These are phyloP conservation scores for Kregervanrija fluxuum DNA, from an alignment of 805 yeast genomes.

Conservation along the genomic window DNA sequence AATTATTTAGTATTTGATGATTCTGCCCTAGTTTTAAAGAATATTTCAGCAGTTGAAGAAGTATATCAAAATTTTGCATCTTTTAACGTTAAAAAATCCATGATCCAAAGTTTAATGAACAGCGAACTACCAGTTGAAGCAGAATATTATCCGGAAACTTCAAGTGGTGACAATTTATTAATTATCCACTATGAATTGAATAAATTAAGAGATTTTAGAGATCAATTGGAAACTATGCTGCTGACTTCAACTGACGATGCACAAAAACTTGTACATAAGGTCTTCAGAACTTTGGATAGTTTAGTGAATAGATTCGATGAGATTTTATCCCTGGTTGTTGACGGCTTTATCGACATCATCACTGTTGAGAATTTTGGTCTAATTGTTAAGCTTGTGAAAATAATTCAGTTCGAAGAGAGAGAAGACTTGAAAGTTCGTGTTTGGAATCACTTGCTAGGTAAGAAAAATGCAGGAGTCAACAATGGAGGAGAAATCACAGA, in stretches of 20 bases:
- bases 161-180: conserved; percentile 49
- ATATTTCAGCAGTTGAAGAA: conserved; percentile 60
- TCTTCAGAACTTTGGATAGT: conserved; percentile 42
- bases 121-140: conserved; percentile 26
- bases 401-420: conserved; percentile 72
- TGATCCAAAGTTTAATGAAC: conserved; percentile 48
- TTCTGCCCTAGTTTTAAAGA: conserved; percentile 62
- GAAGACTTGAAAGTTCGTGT: conserved; percentile 56
- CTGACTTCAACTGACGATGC: conserved; percentile 47
- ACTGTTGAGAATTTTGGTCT: conserved; percentile 62
- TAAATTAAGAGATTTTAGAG: conserved; percentile 69
- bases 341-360: conserved; percentile 56
- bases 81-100: conserved; percentile 43
- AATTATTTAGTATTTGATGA: conserved; percentile 64
- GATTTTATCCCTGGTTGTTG: conserved; percentile 57
- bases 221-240: conserved; percentile 58
- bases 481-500: too few species aligned
- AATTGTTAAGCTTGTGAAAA: conserved; percentile 64
- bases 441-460: conserved; percentile 12
- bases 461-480: conserved; percentile 8
- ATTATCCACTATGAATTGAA: conserved; percentile 64
- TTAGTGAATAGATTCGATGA: conserved; percentile 55
- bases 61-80: conserved; percentile 57
- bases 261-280: conserved; percentile 53
- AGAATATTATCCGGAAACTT: conserved; percentile 26